Evolutionary conservation across 495 filamentous ascomycete genomes (phyloP), one percentile per base, ranked within the genome.

Genomic region (Aspergillus kassunensis): DNA sequence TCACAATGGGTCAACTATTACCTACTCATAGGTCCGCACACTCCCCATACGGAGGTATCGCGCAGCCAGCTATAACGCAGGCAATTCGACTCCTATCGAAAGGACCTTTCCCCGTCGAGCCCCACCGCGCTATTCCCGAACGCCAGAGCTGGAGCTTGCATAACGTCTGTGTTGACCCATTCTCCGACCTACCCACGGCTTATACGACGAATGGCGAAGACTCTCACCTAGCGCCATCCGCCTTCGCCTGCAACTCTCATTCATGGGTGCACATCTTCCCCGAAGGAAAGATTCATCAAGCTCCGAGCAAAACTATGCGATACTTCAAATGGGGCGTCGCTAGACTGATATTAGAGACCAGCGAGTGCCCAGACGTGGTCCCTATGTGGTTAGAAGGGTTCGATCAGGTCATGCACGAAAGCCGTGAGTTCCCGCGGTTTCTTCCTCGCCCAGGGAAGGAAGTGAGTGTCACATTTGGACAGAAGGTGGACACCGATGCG

Each of bases 271-370:
- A 98, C 69, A 86, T 97, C 36, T 98, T 97, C 70, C 93, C 93
- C 30, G 93, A 98, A 68, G 93, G 90, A 12, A 86, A 85, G 56
- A 88, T 96, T 19, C 91, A 97, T 69, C 93, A 98, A 72, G 82
- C 91, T 49, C 82, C 87, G 3, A 66, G 76, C 25, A 82, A 84
- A 55, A 81, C 83, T 30, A 86, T 97, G 80, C 87, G 92, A 10
- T 98, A 98, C 72, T 96, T 96, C 80, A 95, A 93, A 67, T 98
- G 93, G 93, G 93, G 93, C 6, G 73, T 97, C 6, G 86, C 91
- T 4, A 81, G 93, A 1, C 72, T 96, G 31, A 92, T 98, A 44
- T 78, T 98, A 9, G 93, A 98, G 65, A 73, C 85, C 41, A 87
- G 89, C 21, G 86, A 87, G 24, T 80, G 82, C 36, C 93, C 93